Percentiles rank a stretch among this genome's conserved stretches.
Conservation (phyloP, 495 filamentous ascomycete genomes). For the Talaromyces borbonicus region DNA sequence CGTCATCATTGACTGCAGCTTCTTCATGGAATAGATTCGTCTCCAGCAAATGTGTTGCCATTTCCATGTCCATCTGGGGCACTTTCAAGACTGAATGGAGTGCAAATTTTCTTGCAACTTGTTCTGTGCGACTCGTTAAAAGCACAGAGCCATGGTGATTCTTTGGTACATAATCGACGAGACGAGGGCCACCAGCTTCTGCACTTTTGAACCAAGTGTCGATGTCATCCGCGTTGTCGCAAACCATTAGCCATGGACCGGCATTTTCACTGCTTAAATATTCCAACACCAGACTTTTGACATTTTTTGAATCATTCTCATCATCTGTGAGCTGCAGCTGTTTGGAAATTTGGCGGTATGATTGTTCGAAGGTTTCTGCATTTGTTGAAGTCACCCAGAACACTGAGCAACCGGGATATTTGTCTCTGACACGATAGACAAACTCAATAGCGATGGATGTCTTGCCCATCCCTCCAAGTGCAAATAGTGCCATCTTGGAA, state of each 20-base stretch:
- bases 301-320: slow-evolving; percentile 12
- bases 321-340: slow-evolving; percentile 16
- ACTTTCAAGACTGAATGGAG: background rate
- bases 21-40: no score
- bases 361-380: slow-evolving; percentile 27
- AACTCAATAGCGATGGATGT: slow-evolving; percentile 45
- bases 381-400: slow-evolving; percentile 39
- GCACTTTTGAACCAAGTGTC: slow-evolving; percentile 13
- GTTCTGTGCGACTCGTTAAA: slow-evolving; percentile 29
- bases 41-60: no score
- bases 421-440: slow-evolving; percentile 24
- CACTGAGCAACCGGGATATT: slow-evolving; percentile 23
- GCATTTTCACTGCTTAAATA: slow-evolving; percentile 11
- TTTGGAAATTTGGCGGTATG: slow-evolving; percentile 33
- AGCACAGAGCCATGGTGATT: slow-evolving; percentile 24
- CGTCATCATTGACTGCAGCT: no score
- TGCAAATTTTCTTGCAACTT: slow-evolving; percentile 12
- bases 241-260: slow-evolving; percentile 19
- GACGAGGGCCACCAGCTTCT: slow-evolving; percentile 8
- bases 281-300: slow-evolving; percentile 13
- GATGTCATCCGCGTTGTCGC: slow-evolving; percentile 28
- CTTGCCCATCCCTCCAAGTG: slow-evolving; percentile 44
- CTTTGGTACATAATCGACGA: slow-evolving; percentile 24
- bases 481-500: slow-evolving; percentile 32
- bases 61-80: background rate